phyloP scores from a whole-genome alignment of 768 basidiomycete species.

The Fibroporia radiculosa region DNA sequence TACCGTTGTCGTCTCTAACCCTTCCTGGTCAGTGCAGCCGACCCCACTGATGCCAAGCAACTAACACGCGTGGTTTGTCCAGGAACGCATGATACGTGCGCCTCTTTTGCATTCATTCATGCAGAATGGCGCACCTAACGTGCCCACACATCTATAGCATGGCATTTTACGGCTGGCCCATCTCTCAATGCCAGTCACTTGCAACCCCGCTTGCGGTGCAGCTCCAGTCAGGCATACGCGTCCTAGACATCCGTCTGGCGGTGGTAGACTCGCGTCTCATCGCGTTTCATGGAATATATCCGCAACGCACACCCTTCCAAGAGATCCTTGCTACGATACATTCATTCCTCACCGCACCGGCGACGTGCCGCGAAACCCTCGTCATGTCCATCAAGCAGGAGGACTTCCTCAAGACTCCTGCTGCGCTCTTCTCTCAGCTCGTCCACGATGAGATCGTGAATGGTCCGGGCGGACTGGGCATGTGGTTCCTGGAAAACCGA shows the following conservation, averaged over 20 bases:
- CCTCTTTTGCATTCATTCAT: not conserved
- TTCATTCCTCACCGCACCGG: constrained; percentile 52
- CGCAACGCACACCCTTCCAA: constrained; percentile 61
- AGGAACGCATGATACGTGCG: constrained; percentile 65
- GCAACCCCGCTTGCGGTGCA: constrained; percentile 58
- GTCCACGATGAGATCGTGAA: constrained; percentile 57
- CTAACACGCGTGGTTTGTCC: constrained; percentile 2
- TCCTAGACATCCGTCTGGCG: constrained; percentile 75
- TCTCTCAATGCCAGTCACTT: constrained; percentile 79
- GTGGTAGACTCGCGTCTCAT: constrained; percentile 56
- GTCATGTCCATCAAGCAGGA: constrained; percentile 91
- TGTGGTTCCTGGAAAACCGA: constrained; percentile 82
- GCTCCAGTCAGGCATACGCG: constrained; percentile 69
- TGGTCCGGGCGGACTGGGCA: constrained; percentile 42
- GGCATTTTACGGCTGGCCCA: constrained; percentile 79
- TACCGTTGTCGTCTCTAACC: constrained; percentile 63
- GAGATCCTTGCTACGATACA: constrained; percentile 55
- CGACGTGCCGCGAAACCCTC: constrained; percentile 60
- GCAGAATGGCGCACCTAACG: not conserved
- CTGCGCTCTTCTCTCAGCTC: constrained; percentile 48
- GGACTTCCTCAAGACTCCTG: constrained; percentile 43
- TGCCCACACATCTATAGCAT: constrained; percentile 46
- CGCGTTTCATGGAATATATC: constrained; percentile 75
- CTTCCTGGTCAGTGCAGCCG: constrained; percentile 68
- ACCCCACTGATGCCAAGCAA: too few species aligned